Evolutionary conservation across 176 grass and related monocot genomes (phyloP), one percentile per base, ranked within the genome.

Genomic region (Paspalum notatum): DNA sequence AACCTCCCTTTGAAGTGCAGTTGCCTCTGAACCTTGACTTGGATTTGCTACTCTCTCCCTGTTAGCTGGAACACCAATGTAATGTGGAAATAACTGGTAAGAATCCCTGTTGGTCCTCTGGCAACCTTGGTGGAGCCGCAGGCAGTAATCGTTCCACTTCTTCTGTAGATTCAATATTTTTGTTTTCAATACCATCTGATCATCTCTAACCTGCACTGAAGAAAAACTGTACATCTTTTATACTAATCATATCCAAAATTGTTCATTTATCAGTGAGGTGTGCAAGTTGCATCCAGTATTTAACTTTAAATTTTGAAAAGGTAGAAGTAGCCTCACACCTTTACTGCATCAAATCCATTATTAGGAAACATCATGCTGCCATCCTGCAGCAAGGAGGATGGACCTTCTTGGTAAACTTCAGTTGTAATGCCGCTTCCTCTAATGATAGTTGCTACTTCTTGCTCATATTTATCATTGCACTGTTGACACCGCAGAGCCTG

Each of bases 131-230:
- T 93, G 90, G 48, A 82, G 66, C 12, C 50, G 70, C 62, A 90
- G 66, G 58, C 96, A 91, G 72, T 90, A 88, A 16, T 91, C 92
- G 3, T 84, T 93, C 90, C 96, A 93, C 39, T 95, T 95, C 79
- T 93, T 95, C 61, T 90, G 82, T 18, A 99, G 72, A 81, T 99
- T 88, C 51, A 78, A 16, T 21, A 90, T 72, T 79, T 95, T 93
- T 21, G 88, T 81, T 65, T 95, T 90, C 72, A 93, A 74, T 22
- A 91, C 74, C 79, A 84, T 76, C 70, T 88, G 88, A 87, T 87
- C 89, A 83, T 90, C 96, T 86, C 88, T 86, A 83, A 47, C 88
- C 96, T 93, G 92, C 84, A 95, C 75, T 85, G 86, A 85, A 93
- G 80, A 81, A 87, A 95, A 93, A 90, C 68, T 81, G 72, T 26